Evolutionary conservation across 495 filamentous ascomycete species (phyloP).

Genomic region (Patellaria atrata): DNA sequence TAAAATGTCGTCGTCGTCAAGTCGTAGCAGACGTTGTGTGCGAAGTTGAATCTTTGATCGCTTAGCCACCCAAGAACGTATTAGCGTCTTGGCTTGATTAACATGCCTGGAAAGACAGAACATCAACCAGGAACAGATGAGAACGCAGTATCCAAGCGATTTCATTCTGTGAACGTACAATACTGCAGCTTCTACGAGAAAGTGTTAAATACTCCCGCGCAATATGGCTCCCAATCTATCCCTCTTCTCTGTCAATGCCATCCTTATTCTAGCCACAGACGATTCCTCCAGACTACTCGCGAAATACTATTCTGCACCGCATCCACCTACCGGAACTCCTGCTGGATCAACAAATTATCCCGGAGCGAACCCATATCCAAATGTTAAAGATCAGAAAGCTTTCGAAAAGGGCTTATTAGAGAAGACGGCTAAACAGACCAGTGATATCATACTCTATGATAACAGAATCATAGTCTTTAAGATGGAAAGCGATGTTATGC

Average conservation of each 20-base stretch:
- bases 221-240: slow-evolving; percentile 51
- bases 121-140: no score
- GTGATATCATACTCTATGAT: slow-evolving; percentile 94
- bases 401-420: slow-evolving; percentile 94
- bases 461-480: slow-evolving; percentile 93
- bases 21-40: no score
- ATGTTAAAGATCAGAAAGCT: slow-evolving; percentile 78
- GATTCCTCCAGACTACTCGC: slow-evolving; percentile 71
- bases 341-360: slow-evolving; percentile 41
- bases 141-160: no score
- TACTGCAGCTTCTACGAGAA: slow-evolving; percentile 17
- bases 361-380: slow-evolving; percentile 69
- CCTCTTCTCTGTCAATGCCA: slow-evolving; percentile 82
- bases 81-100: no score
- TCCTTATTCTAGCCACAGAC: slow-evolving; percentile 77
- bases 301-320: slow-evolving; percentile 88
- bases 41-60: no score
- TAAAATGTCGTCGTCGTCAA: no score
- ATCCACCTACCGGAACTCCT: slow-evolving; percentile 44
- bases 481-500: slow-evolving; percentile 89
- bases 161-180: no score
- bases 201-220: slow-evolving; percentile 1
- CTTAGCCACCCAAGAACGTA: no score
- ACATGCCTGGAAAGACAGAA: no score
- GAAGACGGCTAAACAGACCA: slow-evolving; percentile 90